Evolutionary conservation across 305 asterid genomes (phyloP), one percentile per base, ranked within the genome.

Genomic region (Caryopteris hybrid): DNA sequence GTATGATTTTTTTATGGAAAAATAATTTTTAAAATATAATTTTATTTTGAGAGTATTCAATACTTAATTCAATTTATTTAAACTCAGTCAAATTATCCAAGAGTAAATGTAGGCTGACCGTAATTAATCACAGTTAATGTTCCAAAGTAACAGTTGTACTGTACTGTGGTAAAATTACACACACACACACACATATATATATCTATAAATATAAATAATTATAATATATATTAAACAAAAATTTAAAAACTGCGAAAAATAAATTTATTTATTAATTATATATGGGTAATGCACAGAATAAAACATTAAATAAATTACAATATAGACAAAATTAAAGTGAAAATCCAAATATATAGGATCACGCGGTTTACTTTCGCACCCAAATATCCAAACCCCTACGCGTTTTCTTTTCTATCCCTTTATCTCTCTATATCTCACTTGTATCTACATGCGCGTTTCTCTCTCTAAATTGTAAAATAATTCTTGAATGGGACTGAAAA

Each of bases 311-410:
- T 12, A 31, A 18, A 7, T n/a, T n/a, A 14, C 0, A 57, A 34
- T 7, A 1, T 8, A 36, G 17, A 17, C 2, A 16, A 64, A 16
- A 20, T 16, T 36, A 36, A 36, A 36, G 1, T 9, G 36, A 51
- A 51, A 66, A 36, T 52, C 69, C 78, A 16, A 41, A 5, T 61
- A 51, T 33, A 2, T 22, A 60, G 74, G 73, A 74, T 64, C 14
- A 74, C 70, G 64, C 78, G 78, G 70, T 68, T 60, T 66, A 4
- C 64, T 33, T 72, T 9, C 29, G n/a, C n/a, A n/a, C n/a, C n/a
- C n/a, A n/a, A n/a, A n/a, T n/a, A n/a, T n/a, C n/a, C n/a, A n/a
- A n/a, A 10, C 60, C 5, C 29, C 21, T 20, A 64, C 64, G 70
- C 74, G 74, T 29, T 61, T 54, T 18, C 18, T 10, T 16, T 0